phyloP scores from a whole-genome alignment of 2,329 filamentous ascomycete genomes.

The Trichoderma atrobrunneum region DNA sequence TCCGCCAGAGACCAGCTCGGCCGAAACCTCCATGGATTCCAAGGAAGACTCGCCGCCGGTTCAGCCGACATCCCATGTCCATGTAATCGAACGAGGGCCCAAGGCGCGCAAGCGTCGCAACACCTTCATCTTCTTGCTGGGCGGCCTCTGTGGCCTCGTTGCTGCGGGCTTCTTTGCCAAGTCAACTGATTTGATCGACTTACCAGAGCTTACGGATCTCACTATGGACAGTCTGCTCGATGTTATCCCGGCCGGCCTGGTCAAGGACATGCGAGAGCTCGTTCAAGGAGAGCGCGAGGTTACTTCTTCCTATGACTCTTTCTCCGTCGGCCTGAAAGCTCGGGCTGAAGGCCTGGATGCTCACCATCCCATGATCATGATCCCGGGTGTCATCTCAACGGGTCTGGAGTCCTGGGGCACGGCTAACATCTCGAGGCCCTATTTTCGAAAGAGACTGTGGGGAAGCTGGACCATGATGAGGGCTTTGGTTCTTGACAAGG shows the following conservation, averaged over 20 bases:
- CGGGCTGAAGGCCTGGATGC: constrained; percentile 76
- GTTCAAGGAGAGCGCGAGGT: constrained; percentile 81
- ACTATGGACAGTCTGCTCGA: constrained; percentile 86
- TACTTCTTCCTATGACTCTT: constrained; percentile 87
- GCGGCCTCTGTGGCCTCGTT: constrained; percentile 87
- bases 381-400: constrained; percentile 95
- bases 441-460: constrained; percentile 94
- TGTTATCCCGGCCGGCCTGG: constrained; percentile 78
- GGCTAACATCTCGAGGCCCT: constrained; percentile 75
- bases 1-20: constrained; percentile 24
- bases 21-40: constrained; percentile 23
- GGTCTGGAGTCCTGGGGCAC: constrained; percentile 97
- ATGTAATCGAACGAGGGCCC: constrained; percentile 43
- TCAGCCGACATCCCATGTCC: constrained; percentile 36
- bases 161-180: constrained; percentile 86
- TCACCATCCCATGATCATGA: constrained; percentile 90
- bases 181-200: constrained; percentile 82
- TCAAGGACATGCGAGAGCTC: constrained; percentile 82
- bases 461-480: constrained; percentile 99
- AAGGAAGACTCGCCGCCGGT: constrained; percentile 30
- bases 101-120: constrained; percentile 69
- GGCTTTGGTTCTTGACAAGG: constrained; percentile 87
- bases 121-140: constrained; percentile 80
- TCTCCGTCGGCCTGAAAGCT: constrained; percentile 83
- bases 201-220: constrained; percentile 67